phyloP scores from a whole-genome alignment of 2,329 filamentous ascomycete species.

The Neodidymelliopsis sp. region DNA sequence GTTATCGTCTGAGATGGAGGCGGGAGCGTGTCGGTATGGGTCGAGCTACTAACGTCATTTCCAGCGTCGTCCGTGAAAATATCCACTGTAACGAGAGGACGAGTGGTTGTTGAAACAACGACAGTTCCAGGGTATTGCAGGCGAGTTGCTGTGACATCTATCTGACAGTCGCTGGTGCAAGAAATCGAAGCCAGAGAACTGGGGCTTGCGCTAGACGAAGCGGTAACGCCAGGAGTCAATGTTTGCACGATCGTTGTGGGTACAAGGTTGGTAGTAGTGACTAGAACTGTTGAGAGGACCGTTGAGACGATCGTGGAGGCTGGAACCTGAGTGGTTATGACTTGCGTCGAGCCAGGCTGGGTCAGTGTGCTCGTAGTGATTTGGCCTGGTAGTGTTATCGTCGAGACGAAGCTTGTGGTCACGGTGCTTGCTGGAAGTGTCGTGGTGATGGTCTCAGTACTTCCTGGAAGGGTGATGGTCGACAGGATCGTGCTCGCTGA shows the following conservation, averaged over 20 bases:
- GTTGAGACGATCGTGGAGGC: slow-evolving; percentile 32
- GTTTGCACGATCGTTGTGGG: slow-evolving; percentile 35
- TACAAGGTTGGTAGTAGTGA: slow-evolving; percentile 27
- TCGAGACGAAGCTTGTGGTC: slow-evolving; percentile 34
- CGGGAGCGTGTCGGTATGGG: slow-evolving; percentile 22
- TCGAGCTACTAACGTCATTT: slow-evolving; percentile 22
- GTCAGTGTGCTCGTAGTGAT: slow-evolving; percentile 9
- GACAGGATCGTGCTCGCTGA: slow-evolving; percentile 15
- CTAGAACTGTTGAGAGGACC: slow-evolving; percentile 22
- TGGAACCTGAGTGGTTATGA: slow-evolving; percentile 37
- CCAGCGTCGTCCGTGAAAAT: slow-evolving; percentile 28
- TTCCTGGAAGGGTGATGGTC: slow-evolving; percentile 25
- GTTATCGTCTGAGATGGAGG: slow-evolving; percentile 29
- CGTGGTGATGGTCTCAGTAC: slow-evolving; percentile 25
- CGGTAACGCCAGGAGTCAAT: slow-evolving; percentile 24
- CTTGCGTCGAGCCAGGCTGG: slow-evolving; percentile 27
- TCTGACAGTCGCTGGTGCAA: slow-evolving; percentile 39
- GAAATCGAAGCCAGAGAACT: slow-evolving; percentile 23
- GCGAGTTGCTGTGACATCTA: slow-evolving; percentile 42
- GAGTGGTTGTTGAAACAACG: slow-evolving; percentile 19
- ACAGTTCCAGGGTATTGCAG: slow-evolving; percentile 41
- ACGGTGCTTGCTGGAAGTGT: slow-evolving; percentile 33
- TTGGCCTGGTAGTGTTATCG: slow-evolving; percentile 26
- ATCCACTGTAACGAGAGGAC: slow-evolving; percentile 32
- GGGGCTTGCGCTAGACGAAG: slow-evolving; percentile 9